Base-by-base conservation (phyloP, 2,329 filamentous ascomycete genomes). In the Phyllosticta citriasiana region DNA sequence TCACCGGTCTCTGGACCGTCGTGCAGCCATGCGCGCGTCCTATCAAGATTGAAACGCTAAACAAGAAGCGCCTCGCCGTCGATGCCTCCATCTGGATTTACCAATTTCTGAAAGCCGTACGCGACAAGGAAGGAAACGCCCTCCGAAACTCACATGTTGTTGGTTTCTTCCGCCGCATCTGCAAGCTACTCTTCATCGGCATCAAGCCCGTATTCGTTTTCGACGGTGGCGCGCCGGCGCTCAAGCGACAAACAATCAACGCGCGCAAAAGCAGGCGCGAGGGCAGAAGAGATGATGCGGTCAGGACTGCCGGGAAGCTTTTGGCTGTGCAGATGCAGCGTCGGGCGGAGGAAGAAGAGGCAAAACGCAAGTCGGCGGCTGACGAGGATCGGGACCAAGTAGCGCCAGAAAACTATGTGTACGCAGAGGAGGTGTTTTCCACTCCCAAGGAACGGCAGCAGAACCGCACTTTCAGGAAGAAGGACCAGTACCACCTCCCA, bases 51-150 rank as follows among this genome's bases (percentile, higher is more conserved):
- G 92, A 95, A 68, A 96, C 93, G 14, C 85, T 99, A 63, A 97
- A 97, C 74, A 90, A 89, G 67, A 97, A 96, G 77, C 91, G 94
- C 16, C 88, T 99, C 57, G 95, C 94, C 55, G 91, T 99, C 66
- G 94, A 99, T 77, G 94, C 95, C 62, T 97, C 92, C 12, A 99
- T 99, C 72, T 99, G 94, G 94, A 97, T 99, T 68, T 99, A 99
- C 80, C 94, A 99, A 72, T 99, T 99, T 71, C 85, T 99, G 68
- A 99, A 99, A 78, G 94, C 95, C 9, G 94, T 99, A 10, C 92
- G 94, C 68, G 94, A 99, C 77, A 97, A 97, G 71, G 94, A 99
- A 76, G 94, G 94, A 59, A 96, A 99, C 71, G 94, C 94, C 1
- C 81, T 99, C 58, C 90, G 92, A 65, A 99, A 97, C 77, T 93